phyloP scores from a whole-genome alignment of 2,329 filamentous ascomycete genomes.

The Fusarium udum region DNA sequence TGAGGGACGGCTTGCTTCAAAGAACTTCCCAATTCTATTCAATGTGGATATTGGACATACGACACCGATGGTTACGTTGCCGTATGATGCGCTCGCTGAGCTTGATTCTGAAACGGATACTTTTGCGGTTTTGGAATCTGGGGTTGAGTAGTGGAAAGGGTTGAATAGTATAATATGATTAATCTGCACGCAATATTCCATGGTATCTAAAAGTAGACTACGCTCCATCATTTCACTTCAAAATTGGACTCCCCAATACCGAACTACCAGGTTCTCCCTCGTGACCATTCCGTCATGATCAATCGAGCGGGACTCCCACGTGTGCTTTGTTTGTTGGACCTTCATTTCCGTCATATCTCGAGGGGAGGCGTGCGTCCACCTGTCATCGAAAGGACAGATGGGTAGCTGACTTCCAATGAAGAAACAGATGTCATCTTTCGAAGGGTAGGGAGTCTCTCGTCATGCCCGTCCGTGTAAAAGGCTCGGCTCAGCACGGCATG shows the following conservation, averaged over 20 bases:
- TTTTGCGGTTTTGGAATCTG: constrained; percentile 47
- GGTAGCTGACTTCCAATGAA: neutral
- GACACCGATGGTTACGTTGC: constrained; percentile 53
- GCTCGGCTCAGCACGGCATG: too few species aligned
- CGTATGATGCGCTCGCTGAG: constrained; percentile 49
- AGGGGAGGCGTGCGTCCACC: neutral
- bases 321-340: too few species aligned
- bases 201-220: neutral
- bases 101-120: constrained; percentile 51
- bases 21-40: constrained; percentile 53
- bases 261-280: neutral
- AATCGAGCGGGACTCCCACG: too few species aligned
- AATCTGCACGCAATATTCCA: accelerated
- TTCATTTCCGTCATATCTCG: neutral
- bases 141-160: constrained; percentile 4
- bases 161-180: accelerated
- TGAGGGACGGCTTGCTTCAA: constrained; percentile 45
- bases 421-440: neutral
- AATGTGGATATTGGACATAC: constrained; percentile 57
- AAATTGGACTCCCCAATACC: too few species aligned
- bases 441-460: too few species aligned
- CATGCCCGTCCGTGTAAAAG: accelerated
- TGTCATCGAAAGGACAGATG: neutral
- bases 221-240: neutral
- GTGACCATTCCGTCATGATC: neutral